Evolutionary conservation across 768 basidiomycete genomes (phyloP).

Genomic region (Amanita molliuscula): DNA sequence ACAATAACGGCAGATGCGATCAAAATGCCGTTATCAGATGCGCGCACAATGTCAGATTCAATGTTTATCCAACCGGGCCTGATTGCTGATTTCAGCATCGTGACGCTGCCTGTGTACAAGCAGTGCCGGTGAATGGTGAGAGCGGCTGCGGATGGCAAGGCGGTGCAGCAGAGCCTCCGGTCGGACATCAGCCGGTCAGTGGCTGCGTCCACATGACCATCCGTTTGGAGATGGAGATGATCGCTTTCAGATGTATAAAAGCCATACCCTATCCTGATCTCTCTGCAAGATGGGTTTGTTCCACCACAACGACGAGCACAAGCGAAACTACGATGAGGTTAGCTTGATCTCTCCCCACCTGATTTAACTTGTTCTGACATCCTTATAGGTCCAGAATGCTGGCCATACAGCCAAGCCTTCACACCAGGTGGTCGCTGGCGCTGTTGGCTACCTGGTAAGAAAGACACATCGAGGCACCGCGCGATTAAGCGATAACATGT

Average conservation of each 20-base stretch:
- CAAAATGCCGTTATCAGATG: too few species aligned
- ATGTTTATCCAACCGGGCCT: too few species aligned
- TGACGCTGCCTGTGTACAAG: too few species aligned
- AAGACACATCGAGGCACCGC: not conserved
- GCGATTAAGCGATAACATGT: not conserved
- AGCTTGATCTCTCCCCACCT: not conserved
- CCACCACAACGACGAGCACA: conserved; percentile 28
- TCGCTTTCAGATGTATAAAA: too few species aligned
- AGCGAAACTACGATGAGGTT: conserved; percentile 31
- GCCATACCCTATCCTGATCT: not conserved
- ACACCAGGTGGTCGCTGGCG: conserved; percentile 60
- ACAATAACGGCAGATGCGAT: too few species aligned
- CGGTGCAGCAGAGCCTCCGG: not conserved
- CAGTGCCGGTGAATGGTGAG: not conserved
- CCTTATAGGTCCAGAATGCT: conserved; percentile 30
- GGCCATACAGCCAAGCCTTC: conserved; percentile 49
- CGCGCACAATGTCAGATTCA: too few species aligned
- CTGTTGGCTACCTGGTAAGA: conserved; percentile 52
- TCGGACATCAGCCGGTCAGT: not conserved
- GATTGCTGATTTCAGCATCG: too few species aligned
- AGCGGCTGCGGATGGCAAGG: not conserved
- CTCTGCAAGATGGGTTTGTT: conserved; percentile 32
- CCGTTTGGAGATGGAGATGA: not conserved
- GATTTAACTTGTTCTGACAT: not conserved
- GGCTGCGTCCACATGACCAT: not conserved